phyloP scores from a whole-genome alignment of 2,329 filamentous ascomycete species.

The Pseudopithomyces maydicus region DNA sequence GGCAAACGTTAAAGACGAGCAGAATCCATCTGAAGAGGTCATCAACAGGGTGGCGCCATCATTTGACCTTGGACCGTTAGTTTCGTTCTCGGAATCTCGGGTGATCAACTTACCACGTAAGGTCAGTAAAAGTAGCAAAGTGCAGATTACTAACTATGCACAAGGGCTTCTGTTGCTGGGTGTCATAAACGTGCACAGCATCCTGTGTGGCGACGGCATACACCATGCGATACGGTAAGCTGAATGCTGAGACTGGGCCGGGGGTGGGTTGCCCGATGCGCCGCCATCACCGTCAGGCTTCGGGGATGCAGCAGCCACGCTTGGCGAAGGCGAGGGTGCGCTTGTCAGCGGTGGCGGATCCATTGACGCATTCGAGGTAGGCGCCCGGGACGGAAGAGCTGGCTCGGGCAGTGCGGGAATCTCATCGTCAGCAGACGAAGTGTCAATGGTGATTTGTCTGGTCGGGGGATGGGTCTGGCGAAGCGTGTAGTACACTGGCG shows the following conservation, averaged over 20 bases:
- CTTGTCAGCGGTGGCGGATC: conserved; percentile 76
- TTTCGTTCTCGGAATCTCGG: neutral
- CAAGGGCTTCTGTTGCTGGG: conserved; percentile 90
- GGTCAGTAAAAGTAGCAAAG: conserved; percentile 94
- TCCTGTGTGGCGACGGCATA: conserved; percentile 98
- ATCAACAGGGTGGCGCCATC: conserved; percentile 83
- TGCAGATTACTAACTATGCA: conserved; percentile 97
- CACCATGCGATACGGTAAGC: conserved; percentile 87
- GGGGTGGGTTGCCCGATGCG: conserved; percentile 59
- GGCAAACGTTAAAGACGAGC: conserved; percentile 84
- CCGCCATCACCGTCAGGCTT: conserved; percentile 58
- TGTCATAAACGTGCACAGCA: conserved; percentile 92
- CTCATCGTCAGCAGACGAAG: conserved; percentile 81
- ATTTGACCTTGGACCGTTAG: conserved; percentile 63
- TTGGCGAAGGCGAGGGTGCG: conserved; percentile 55
- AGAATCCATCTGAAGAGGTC: conserved; percentile 98
- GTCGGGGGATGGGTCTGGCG: conserved; percentile 70
- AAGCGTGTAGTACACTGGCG: conserved; percentile 83
- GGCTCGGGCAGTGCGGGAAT: conserved; percentile 86
- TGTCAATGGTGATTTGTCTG: conserved; percentile 93
- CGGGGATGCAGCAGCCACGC: conserved; percentile 59
- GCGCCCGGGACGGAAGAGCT: conserved; percentile 60
- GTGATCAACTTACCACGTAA: conserved; percentile 75
- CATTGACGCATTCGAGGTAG: conserved; percentile 72
- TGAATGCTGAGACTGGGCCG: conserved; percentile 69